Evolutionary conservation across 225 moss, liverwort and hornwort genomes (phyloP).

Genomic region (Physcomitrellopsis africana): DNA sequence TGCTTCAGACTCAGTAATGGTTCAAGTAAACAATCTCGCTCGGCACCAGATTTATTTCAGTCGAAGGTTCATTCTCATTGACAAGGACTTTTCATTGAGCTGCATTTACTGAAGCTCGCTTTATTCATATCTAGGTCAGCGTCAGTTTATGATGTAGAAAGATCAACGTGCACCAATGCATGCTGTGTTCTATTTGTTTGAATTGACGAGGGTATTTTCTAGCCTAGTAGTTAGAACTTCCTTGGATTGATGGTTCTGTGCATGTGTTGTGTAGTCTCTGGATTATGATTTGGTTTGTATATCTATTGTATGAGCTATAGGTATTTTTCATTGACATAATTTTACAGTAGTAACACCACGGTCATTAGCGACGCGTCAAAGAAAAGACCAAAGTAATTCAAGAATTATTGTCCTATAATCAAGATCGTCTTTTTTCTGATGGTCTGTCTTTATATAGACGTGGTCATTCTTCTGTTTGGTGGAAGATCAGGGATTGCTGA

Average conservation of each 20-base stretch:
- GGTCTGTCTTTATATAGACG: constrained; percentile 8
- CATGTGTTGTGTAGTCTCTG: constrained; percentile 17
- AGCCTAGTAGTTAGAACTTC: constrained; percentile 10
- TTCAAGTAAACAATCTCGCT: constrained; percentile 46
- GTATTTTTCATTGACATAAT: background rate
- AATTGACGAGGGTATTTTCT: background rate
- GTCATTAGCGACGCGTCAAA: constrained; percentile 14
- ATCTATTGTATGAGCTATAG: background rate
- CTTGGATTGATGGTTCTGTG: constrained; percentile 23
- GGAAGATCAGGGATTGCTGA: constrained; percentile 13
- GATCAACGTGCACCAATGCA: constrained; percentile 4
- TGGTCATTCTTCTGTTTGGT: constrained; percentile 18
- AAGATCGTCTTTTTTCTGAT: constrained; percentile 6
- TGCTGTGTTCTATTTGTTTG: constrained; percentile 16
- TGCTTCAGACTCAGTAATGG: constrained; percentile 45
- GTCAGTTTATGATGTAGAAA: background rate
- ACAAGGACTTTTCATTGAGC: background rate
- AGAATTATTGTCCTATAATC: background rate
- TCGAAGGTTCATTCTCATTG: constrained; percentile 37
- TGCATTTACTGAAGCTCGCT: background rate
- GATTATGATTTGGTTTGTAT: constrained; percentile 13
- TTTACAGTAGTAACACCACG: constrained; percentile 18
- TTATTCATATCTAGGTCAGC: constrained; percentile 17
- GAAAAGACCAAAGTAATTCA: constrained; percentile 5
- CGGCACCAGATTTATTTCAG: constrained; percentile 46